A percentile compares a stretch with the other conserved stretches of the same genome.
Evolutionary conservation across 108 stramenopile genomes (phyloP).

Genomic region (Nitzschia sp.): DNA sequence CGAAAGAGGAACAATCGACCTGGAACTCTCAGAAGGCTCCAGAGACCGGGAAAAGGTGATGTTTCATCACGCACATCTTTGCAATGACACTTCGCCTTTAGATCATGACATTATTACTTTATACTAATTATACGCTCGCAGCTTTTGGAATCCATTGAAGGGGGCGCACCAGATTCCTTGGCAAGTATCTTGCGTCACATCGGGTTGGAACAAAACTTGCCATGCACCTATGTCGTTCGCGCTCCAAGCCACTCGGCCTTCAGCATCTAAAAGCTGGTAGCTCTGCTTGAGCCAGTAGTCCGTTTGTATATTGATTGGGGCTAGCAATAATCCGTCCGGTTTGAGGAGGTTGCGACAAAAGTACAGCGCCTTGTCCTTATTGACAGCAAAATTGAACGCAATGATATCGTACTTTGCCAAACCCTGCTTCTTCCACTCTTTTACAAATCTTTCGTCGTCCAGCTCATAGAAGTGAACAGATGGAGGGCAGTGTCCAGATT

Average conservation of each 20-base stretch:
- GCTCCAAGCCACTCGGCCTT: constrained; percentile 60
- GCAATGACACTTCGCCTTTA: neutral
- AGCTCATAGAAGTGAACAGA: constrained; percentile 69
- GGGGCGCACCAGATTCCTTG: constrained; percentile 87
- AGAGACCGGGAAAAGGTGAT: constrained; percentile 13
- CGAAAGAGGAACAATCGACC: constrained; percentile 39
- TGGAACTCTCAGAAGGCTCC: constrained; percentile 42
- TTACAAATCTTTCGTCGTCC: constrained; percentile 80
- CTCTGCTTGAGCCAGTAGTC: constrained; percentile 90
- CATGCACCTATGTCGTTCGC: constrained; percentile 85
- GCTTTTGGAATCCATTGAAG: constrained; percentile 84
- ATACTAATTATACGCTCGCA: constrained; percentile 9
- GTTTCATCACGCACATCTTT: too few relatives aligned
- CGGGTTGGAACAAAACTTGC: constrained; percentile 89
- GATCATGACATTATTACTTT: too few relatives aligned
- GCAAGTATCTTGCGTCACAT: constrained; percentile 86
- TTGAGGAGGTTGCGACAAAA: constrained; percentile 63
- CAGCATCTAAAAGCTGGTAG: constrained; percentile 57
- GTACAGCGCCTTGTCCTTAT: constrained; percentile 65
- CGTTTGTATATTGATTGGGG: constrained; percentile 72
- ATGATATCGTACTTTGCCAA: constrained; percentile 60
- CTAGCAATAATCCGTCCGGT: constrained; percentile 57
- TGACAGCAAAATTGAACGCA: constrained; percentile 86
- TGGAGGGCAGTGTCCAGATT: constrained; percentile 60
- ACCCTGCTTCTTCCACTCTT: constrained; percentile 25